Evolutionary conservation across 1,284 basidiomycete genomes (phyloP).

Genomic region (Marasmius oreades): DNA sequence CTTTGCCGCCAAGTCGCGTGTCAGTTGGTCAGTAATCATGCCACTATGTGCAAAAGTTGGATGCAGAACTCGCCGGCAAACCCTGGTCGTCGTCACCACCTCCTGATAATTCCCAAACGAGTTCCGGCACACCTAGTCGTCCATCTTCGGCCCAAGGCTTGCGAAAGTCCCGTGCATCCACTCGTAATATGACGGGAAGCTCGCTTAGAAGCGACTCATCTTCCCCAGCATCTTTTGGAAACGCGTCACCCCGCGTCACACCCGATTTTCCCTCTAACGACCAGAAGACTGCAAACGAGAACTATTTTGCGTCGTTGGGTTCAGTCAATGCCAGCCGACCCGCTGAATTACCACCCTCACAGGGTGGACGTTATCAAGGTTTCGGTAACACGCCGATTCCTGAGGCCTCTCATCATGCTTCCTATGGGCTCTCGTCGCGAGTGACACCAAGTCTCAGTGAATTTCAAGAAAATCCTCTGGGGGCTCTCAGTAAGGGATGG

Average conservation of each 20-base stretch:
- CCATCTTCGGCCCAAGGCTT: conserved; percentile 70
- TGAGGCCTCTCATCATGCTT: conserved; percentile 49
- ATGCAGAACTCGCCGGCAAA: conserved; percentile 64
- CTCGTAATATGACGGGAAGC: conserved; percentile 45
- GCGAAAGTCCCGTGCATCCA: conserved; percentile 70
- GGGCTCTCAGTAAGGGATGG: conserved; percentile 83
- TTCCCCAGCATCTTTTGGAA: conserved; percentile 47
- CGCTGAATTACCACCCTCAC: conserved; percentile 73
- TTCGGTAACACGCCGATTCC: conserved; percentile 75
- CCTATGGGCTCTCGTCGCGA: conserved; percentile 64
- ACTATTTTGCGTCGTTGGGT: conserved; percentile 73
- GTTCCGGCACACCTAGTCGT: conserved; percentile 28
- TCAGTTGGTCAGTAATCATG: conserved; percentile 6
- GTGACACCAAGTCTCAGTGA: conserved; percentile 69
- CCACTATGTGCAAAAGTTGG: conserved; percentile 46
- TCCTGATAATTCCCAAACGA: conserved; percentile 27
- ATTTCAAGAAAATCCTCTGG: conserved; percentile 75
- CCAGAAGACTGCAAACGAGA: conserved; percentile 74
- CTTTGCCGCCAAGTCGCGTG: neutral
- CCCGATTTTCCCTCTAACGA: conserved; percentile 37
- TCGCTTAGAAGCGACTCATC: conserved; percentile 49
- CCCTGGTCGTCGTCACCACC: conserved; percentile 71
- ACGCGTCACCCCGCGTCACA: conserved; percentile 43
- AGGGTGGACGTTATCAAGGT: conserved; percentile 82
- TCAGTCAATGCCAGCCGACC: conserved; percentile 68